phyloP scores from a whole-genome alignment of 2,329 filamentous ascomycete genomes.

The Bipolaris zeicola region DNA sequence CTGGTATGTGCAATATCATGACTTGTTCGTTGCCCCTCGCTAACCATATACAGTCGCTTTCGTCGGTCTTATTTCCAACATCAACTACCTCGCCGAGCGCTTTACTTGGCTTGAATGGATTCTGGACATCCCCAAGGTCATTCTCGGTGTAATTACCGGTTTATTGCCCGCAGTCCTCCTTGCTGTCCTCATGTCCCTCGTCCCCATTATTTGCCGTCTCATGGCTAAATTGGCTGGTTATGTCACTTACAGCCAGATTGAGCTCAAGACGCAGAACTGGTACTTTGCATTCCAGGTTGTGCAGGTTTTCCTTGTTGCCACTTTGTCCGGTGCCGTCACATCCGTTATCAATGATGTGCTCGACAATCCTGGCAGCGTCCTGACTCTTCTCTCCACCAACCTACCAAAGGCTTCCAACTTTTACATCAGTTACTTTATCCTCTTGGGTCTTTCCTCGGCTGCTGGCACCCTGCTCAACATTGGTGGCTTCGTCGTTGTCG shows the following conservation, averaged over 20 bases:
- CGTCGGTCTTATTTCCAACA: constrained; percentile 53
- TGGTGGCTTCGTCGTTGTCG: constrained; percentile 79
- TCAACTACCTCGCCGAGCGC: constrained; percentile 50
- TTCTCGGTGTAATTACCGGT: constrained; percentile 55
- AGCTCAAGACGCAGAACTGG: constrained; percentile 82
- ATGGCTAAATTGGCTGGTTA: constrained; percentile 48
- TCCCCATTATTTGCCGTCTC: constrained; percentile 51
- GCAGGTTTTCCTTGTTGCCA: constrained; percentile 92
- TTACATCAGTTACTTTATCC: constrained; percentile 92
- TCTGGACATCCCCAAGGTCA: constrained; percentile 47
- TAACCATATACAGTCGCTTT: constrained; percentile 44
- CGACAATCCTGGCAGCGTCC: constrained; percentile 64
- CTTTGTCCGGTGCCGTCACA: constrained; percentile 78
- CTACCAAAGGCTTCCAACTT: constrained; percentile 90
- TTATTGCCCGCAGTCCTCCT: constrained; percentile 52
- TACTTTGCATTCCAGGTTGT: constrained; percentile 93
- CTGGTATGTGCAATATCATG: constrained; percentile 23
- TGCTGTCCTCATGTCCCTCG: constrained; percentile 51
- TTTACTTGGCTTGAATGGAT: constrained; percentile 52
- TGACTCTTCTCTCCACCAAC: constrained; percentile 70
- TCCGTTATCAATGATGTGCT: constrained; percentile 62
- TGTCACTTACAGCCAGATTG: constrained; percentile 52
- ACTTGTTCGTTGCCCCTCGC: background rate
- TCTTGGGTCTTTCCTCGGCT: constrained; percentile 68
- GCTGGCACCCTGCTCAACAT: constrained; percentile 70